These are phyloP conservation scores for Lizonia empirigonia DNA, from an alignment of 2,329 filamentous ascomycete species.

Conservation along the genomic window DNA sequence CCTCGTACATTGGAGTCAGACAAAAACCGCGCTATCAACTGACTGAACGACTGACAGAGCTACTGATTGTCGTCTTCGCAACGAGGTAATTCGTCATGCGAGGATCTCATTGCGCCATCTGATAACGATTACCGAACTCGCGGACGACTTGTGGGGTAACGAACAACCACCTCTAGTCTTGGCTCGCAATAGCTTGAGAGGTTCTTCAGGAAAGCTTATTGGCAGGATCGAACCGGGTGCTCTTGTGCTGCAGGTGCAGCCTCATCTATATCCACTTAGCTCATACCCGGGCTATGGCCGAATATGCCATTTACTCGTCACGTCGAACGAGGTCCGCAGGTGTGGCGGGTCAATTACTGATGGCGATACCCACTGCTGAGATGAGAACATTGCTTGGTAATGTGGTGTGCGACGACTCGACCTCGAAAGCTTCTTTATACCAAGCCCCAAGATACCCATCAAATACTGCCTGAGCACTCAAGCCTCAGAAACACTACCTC, in stretches of 20 bases:
- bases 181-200: too few species aligned
- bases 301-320: background rate
- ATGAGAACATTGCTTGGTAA: background rate
- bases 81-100: slow-evolving; percentile 24
- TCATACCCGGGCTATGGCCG: background rate
- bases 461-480: background rate
- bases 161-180: slow-evolving; percentile 3
- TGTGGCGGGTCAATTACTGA: background rate
- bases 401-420: background rate
- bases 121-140: slow-evolving; percentile 14
- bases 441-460: background rate
- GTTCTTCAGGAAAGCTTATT: too few species aligned
- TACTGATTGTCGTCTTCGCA: background rate
- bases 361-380: slow-evolving; percentile 2
- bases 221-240: background rate
- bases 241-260: background rate
- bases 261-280: background rate
- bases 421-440: background rate
- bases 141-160: slow-evolving; percentile 12
- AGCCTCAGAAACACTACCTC: background rate
- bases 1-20: background rate
- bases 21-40: background rate
- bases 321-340: background rate
- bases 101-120: slow-evolving; percentile 32
- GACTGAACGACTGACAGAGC: background rate